phyloP scores from a whole-genome alignment of 352 stramenopile species.

The Peronospora farinosa region DNA sequence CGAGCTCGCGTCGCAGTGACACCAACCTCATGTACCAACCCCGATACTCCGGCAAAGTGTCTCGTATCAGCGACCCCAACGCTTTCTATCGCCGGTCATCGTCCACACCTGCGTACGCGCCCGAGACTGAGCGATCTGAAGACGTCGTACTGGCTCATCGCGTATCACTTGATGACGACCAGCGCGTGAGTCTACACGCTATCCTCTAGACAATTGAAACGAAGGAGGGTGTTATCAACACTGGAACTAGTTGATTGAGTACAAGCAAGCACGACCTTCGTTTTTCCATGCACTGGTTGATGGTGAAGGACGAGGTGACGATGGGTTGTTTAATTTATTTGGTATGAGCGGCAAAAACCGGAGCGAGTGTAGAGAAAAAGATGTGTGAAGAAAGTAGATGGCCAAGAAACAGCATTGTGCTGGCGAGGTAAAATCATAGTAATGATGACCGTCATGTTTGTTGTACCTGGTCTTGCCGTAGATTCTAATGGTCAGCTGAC shows the following conservation, averaged over 20 bases:
- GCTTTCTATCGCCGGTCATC: slow-evolving; percentile 40
- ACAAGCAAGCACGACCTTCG: slow-evolving; percentile 3
- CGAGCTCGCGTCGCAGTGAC: slow-evolving; percentile 29
- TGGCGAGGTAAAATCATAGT: slow-evolving; percentile 2
- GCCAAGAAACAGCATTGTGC: background rate
- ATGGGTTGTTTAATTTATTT: slow-evolving; percentile 38
- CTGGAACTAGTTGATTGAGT: slow-evolving; percentile 4
- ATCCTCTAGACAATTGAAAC: slow-evolving; percentile 39
- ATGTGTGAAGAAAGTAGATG: slow-evolving; percentile 12
- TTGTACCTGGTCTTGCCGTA: background rate
- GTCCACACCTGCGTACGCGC: slow-evolving; percentile 27
- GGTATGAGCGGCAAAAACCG: slow-evolving; percentile 23
- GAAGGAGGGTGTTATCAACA: slow-evolving; percentile 7
- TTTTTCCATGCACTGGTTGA: slow-evolving; percentile 4
- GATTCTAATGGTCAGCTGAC: too few relatives aligned
- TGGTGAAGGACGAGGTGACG: slow-evolving; percentile 1
- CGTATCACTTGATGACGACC: slow-evolving; percentile 52
- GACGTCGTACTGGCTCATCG: slow-evolving; percentile 54
- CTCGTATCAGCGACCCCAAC: slow-evolving; percentile 42
- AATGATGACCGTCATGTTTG: slow-evolving; percentile 17
- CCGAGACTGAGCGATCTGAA: slow-evolving; percentile 32
- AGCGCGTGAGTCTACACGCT: slow-evolving; percentile 57
- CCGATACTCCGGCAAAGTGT: slow-evolving; percentile 24
- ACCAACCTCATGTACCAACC: slow-evolving; percentile 30
- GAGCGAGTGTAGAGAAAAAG: slow-evolving; percentile 8